phyloP scores from a whole-genome alignment of 2,329 filamentous ascomycete species.

The Chrysoporthe cubensis region DNA sequence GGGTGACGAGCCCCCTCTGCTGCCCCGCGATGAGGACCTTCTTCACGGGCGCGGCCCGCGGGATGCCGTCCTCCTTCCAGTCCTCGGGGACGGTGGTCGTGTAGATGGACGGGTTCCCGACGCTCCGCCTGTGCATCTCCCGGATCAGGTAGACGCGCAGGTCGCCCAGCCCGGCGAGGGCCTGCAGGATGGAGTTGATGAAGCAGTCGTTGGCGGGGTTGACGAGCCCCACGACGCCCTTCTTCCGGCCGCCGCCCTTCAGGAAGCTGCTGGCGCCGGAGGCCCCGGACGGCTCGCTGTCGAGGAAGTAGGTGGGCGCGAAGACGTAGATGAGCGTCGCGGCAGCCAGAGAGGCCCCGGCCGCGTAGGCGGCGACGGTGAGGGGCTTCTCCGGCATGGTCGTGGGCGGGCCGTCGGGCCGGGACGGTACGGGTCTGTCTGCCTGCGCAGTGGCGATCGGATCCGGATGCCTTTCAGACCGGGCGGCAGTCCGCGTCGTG shows the following conservation, averaged over 20 bases:
- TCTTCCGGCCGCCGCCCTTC: conserved; percentile 61
- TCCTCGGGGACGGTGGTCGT: conserved; percentile 58
- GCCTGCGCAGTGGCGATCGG: not conserved
- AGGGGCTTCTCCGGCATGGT: conserved; percentile 80
- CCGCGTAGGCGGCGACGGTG: conserved; percentile 89
- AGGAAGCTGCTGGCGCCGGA: conserved; percentile 35
- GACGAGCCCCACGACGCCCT: conserved; percentile 82
- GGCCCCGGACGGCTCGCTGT: conserved; percentile 70
- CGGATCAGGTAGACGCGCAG: conserved; percentile 89
- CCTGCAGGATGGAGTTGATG: conserved; percentile 96
- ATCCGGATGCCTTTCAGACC: not conserved
- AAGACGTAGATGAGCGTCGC: conserved; percentile 97
- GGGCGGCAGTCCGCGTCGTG: conserved; percentile 15
- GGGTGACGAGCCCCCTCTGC: conserved; percentile 82
- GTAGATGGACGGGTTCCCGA: conserved; percentile 81
- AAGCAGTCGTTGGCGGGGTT: conserved; percentile 97
- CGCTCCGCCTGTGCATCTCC: conserved; percentile 80
- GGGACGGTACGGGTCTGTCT: not conserved
- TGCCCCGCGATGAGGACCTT: conserved; percentile 61
- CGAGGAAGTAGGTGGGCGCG: conserved; percentile 93
- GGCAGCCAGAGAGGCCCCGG: conserved; percentile 91
- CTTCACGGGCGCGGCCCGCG: conserved; percentile 36
- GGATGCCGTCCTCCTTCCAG: conserved; percentile 18
- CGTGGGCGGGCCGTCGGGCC: not conserved
- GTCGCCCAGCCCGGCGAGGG: conserved; percentile 86